Evolutionary conservation across 202 grass and related monocot species (phyloP).

Genomic region (Schoenoplectus tabernaemontani): DNA sequence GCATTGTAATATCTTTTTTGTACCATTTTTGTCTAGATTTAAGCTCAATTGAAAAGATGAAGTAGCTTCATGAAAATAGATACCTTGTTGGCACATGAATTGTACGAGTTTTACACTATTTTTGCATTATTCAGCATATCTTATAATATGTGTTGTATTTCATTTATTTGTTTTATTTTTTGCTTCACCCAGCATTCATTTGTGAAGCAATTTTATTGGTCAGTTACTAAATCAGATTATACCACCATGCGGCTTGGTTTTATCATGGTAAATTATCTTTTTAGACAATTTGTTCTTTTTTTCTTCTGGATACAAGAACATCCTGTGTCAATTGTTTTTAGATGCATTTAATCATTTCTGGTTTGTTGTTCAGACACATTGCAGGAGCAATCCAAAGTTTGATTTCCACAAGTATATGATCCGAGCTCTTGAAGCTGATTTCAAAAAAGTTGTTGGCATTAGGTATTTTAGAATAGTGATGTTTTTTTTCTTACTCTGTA

Average conservation of each 20-base stretch:
- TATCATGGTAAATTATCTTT: constrained; percentile 51
- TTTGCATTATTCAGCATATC: neutral
- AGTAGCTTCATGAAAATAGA: neutral
- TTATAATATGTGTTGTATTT: neutral
- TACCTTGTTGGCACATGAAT: neutral
- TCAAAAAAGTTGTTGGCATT: constrained; percentile 93
- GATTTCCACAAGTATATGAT: constrained; percentile 88
- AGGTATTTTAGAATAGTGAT: constrained; percentile 33
- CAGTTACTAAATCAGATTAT: constrained; percentile 69
- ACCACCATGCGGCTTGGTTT: constrained; percentile 47
- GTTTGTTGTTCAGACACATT: constrained; percentile 61
- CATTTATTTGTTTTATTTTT: neutral
- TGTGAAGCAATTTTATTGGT: constrained; percentile 71
- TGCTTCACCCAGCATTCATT: constrained; percentile 60
- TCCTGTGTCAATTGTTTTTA: neutral
- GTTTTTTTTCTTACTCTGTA: neutral
- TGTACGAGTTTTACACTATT: neutral
- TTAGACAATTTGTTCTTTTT: neutral
- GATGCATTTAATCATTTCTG: neutral
- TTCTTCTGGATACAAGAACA: neutral
- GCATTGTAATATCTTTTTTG: constrained; percentile 19
- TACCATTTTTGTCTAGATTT: neutral
- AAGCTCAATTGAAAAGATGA: neutral
- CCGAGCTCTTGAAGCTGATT: constrained; percentile 83
- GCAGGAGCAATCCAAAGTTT: constrained; percentile 63